These are phyloP conservation scores for Backusella tarrabulga DNA, from an alignment of 192 early-diverging fungal genomes.

Conservation along the genomic window DNA sequence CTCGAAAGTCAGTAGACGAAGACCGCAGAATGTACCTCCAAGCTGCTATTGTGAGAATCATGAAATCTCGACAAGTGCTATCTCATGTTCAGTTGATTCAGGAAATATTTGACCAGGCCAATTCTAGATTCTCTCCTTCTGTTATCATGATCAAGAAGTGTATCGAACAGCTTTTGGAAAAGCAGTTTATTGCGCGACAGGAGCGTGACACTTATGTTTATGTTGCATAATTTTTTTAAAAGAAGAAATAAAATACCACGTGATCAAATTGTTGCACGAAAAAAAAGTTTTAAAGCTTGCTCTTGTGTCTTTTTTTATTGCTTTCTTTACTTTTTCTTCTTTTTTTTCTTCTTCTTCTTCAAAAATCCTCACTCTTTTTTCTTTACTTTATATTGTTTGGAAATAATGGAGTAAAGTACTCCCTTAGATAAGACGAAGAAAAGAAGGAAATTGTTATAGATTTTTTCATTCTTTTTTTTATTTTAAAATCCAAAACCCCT, in stretches of 20 bases:
- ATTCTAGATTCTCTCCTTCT: conserved; percentile 64
- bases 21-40: conserved; percentile 76
- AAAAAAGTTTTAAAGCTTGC: background rate
- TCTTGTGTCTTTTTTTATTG: background rate
- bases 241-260: background rate
- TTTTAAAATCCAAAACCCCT: background rate
- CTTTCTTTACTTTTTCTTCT: background rate
- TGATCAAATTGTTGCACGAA: background rate
- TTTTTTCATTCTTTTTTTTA: background rate
- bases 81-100: conserved; percentile 68
- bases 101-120: conserved; percentile 74
- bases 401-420: conserved; percentile 10
- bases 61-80: conserved; percentile 74
- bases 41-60: conserved; percentile 86
- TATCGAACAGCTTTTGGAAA: conserved; percentile 83
- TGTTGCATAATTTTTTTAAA: conserved; percentile 49
- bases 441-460: background rate
- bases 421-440: background rate
- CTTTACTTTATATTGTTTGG: background rate
- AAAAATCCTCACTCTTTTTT: background rate
- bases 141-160: conserved; percentile 80
- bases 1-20: conserved; percentile 68
- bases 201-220: conserved; percentile 65
- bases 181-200: conserved; percentile 74
- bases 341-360: background rate